Conservation (phyloP, 805 yeast species). For the Millerago galiae region DNA sequence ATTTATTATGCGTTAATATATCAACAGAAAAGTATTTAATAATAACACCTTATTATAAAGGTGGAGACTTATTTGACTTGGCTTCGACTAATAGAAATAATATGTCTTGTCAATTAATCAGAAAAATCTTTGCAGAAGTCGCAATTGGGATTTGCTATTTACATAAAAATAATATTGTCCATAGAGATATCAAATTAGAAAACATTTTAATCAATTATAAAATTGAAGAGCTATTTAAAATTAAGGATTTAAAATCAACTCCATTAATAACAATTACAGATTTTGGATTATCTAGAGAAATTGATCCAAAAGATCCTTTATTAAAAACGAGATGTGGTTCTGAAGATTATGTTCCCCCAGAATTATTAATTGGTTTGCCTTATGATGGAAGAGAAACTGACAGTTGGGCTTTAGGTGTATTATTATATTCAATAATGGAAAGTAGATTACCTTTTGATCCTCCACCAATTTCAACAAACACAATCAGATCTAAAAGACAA, state of each 20-base stretch:
- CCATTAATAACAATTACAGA: conserved; percentile 66
- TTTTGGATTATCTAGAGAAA: conserved; percentile 77
- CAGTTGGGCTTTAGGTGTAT: conserved; percentile 92
- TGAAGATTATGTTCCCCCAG: conserved; percentile 95
- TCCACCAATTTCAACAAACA: conserved; percentile 42
- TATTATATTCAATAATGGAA: conserved; percentile 79
- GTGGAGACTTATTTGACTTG: conserved; percentile 79
- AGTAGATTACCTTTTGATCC: conserved; percentile 89
- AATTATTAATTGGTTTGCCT: conserved; percentile 79
- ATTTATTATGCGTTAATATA: conserved; percentile 43
- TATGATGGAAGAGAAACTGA: conserved; percentile 91
- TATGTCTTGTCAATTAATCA: conserved; percentile 43
- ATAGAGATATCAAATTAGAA: conserved; percentile 88
- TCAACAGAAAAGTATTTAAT: conserved; percentile 32
- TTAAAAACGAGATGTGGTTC: conserved; percentile 91
- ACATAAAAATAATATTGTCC: conserved; percentile 52
- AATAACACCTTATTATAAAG: conserved; percentile 70
- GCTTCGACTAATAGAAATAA: conserved; percentile 37
- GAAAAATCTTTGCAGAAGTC: conserved; percentile 65
- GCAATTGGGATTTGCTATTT: conserved; percentile 64
- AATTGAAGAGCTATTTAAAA: conserved; percentile 24
- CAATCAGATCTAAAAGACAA: conserved; percentile 35
- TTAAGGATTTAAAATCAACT: conserved; percentile 10
- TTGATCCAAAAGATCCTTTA: conserved; percentile 53
- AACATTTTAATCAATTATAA: conserved; percentile 54